A percentile compares a stretch with the other conserved stretches of the same genome.
These are phyloP conservation scores for Furcasterigmium furcatum DNA, from an alignment of 2,329 filamentous ascomycete species.

Conservation along the genomic window DNA sequence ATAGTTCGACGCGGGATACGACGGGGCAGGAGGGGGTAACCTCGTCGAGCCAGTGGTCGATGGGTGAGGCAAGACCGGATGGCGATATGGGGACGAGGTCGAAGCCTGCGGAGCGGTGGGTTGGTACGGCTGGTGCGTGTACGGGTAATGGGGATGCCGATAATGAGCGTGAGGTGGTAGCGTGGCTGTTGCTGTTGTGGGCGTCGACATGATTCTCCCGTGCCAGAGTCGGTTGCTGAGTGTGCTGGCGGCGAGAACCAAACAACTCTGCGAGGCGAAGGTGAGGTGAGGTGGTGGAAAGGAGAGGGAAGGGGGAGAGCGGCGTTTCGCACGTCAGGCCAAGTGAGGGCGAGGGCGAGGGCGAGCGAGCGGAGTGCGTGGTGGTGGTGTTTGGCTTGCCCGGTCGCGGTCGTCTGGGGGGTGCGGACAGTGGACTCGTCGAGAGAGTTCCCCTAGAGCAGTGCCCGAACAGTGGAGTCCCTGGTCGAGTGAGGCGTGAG, in stretches of 20 bases:
- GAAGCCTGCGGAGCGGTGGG: constrained; percentile 19
- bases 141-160: constrained; percentile 64
- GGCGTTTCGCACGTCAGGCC: background rate
- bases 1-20: constrained; percentile 20
- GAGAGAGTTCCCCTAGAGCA: too few species aligned
- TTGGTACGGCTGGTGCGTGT: constrained; percentile 45
- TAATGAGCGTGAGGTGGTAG: constrained; percentile 47
- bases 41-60: constrained; percentile 31
- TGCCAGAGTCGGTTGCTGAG: background rate
- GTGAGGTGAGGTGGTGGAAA: background rate
- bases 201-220: constrained; percentile 67
- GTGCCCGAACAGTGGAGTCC: too few species aligned
- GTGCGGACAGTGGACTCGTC: too few species aligned
- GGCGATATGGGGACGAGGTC: background rate
- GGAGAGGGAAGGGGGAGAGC: constrained; percentile 2
- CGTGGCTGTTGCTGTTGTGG: constrained; percentile 42
- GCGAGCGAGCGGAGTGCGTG: background rate
- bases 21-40: constrained; percentile 22
- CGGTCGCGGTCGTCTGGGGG: too few species aligned
- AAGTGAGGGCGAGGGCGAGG: constrained; percentile 2
- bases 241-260: constrained; percentile 7
- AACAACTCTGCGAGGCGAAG: constrained; percentile 7
- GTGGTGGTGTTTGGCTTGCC: too few species aligned
- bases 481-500: too few species aligned
- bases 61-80: constrained; percentile 34